A percentile compares a stretch with the other conserved stretches of the same genome.
phyloP scores from a whole-genome alignment of 441 rosid genomes.

The Erodium texanum region DNA sequence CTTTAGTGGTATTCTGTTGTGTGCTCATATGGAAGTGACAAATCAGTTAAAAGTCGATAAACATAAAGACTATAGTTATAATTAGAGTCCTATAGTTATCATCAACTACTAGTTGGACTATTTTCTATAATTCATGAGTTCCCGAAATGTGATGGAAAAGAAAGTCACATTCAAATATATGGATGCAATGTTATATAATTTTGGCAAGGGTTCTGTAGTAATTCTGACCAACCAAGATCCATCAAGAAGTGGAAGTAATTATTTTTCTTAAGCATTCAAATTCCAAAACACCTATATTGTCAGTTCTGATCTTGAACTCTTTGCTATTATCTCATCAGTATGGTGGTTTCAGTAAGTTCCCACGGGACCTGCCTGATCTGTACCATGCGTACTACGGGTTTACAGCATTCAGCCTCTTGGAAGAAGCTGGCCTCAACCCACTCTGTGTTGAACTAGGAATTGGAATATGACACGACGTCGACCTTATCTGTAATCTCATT shows the following conservation, averaged over 20 bases:
- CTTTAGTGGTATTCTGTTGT: background rate
- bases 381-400: slow-evolving; percentile 81
- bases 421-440: slow-evolving; percentile 59
- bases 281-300: too few species aligned
- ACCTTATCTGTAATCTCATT: too few species aligned
- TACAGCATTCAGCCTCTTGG: slow-evolving; percentile 78
- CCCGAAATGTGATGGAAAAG: too few species aligned
- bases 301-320: background rate
- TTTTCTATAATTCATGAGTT: too few species aligned
- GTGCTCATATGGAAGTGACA: background rate
- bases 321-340: slow-evolving; percentile 41
- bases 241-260: too few species aligned
- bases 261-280: too few species aligned
- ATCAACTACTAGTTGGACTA: background rate
- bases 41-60: background rate
- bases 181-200: background rate
- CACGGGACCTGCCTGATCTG: slow-evolving; percentile 54
- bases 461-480: slow-evolving; percentile 36
- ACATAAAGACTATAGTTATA: background rate
- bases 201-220: background rate
- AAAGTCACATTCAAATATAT: background rate
- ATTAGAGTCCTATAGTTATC: background rate
- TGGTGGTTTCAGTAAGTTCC: slow-evolving; percentile 83
- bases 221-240: too few species aligned
- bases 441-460: slow-evolving; percentile 71